phyloP scores from a whole-genome alignment of 2,329 filamentous ascomycete species.

The Beauveria sp. region DNA sequence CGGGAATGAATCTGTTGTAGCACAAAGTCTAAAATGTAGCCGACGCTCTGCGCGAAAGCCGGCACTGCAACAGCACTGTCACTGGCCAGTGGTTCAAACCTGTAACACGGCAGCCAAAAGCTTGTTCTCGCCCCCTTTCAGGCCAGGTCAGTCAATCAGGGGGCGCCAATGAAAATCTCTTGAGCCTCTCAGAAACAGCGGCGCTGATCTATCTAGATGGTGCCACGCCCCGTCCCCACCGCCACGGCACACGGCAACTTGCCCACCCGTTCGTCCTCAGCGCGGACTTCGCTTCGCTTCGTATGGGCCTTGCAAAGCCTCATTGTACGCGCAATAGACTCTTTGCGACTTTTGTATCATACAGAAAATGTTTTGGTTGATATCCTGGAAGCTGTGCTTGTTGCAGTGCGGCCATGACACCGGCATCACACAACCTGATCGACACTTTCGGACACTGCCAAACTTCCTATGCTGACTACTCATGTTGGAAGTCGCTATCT shows the following conservation, averaged over 20 bases:
- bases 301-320: not conserved
- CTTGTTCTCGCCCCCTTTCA: not conserved
- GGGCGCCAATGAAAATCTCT: not conserved
- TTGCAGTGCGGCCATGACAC: not conserved
- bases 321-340: not conserved
- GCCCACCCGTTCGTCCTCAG: not conserved
- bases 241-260: not conserved
- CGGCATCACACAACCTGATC: not conserved
- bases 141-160: not conserved
- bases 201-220: slow-evolving; percentile 5
- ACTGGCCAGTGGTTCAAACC: not conserved
- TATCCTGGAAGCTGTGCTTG: not conserved
- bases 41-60: not conserved
- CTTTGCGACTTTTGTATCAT: too few species aligned
- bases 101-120: not conserved
- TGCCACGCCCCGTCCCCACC: not conserved
- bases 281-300: not conserved
- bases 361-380: not conserved
- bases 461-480: too few species aligned
- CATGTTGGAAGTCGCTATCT: too few species aligned
- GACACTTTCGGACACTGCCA: too few species aligned
- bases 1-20: not conserved
- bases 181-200: not conserved
- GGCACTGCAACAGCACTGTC: not conserved
- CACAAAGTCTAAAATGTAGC: not conserved